Conservation (phyloP, 1,139 yeast genomes). For the Candida sanyaensis region DNA sequence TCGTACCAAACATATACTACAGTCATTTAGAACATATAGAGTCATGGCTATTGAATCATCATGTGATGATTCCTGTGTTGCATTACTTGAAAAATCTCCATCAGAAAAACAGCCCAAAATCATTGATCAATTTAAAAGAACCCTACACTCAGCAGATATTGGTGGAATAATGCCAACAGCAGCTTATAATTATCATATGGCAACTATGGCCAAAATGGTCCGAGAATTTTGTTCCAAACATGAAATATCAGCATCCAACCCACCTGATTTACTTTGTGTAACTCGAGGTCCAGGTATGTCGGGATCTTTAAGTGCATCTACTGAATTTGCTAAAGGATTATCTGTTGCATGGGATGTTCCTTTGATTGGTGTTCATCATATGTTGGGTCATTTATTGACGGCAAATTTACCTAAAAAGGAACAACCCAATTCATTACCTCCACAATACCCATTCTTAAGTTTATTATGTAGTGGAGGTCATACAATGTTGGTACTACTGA, state of each 20-base stretch:
- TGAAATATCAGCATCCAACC: slow-evolving; percentile 22
- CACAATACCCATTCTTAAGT: slow-evolving; percentile 77
- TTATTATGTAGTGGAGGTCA: slow-evolving; percentile 93
- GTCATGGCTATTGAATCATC: slow-evolving; percentile 90
- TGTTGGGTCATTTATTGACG: slow-evolving; percentile 87
- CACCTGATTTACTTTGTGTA: slow-evolving; percentile 80
- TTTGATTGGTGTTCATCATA: slow-evolving; percentile 89
- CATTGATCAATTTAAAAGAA: slow-evolving; percentile 61
- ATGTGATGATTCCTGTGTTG: slow-evolving; percentile 94
- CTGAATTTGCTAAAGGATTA: slow-evolving; percentile 84
- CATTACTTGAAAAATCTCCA: slow-evolving; percentile 58
- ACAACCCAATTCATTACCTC: slow-evolving; percentile 39
- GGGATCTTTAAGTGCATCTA: slow-evolving; percentile 81
- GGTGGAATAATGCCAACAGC: slow-evolving; percentile 92
- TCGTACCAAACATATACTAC: not conserved
- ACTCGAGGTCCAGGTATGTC: slow-evolving; percentile 98
- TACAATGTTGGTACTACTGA: slow-evolving; percentile 78
- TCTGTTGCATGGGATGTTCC: slow-evolving; percentile 78
- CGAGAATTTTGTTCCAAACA: slow-evolving; percentile 28
- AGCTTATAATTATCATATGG: slow-evolving; percentile 81
- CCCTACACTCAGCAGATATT: slow-evolving; percentile 61
- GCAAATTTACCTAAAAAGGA: slow-evolving; percentile 52
- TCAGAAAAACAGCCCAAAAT: slow-evolving; percentile 40
- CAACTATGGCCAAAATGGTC: slow-evolving; percentile 37
- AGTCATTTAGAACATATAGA: slow-evolving; percentile 42